phyloP scores from a whole-genome alignment of 768 basidiomycete species.

The Russula virescens region DNA sequence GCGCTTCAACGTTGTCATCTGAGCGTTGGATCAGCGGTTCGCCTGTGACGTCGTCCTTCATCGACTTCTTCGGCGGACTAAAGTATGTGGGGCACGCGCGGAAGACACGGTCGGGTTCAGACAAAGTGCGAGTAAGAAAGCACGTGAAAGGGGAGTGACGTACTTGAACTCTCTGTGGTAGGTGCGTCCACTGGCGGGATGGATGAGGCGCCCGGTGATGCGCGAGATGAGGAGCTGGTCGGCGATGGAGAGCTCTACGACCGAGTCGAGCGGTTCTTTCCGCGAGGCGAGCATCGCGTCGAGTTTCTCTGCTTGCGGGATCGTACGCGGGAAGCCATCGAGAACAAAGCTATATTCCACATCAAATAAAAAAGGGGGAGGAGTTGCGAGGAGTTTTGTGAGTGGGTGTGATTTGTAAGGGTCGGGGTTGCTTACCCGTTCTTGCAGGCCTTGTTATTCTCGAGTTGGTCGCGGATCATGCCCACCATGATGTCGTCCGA shows the following conservation, averaged over 20 bases:
- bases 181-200: conserved; percentile 80
- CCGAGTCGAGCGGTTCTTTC: conserved; percentile 88
- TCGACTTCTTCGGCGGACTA: conserved; percentile 96
- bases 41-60: conserved; percentile 89
- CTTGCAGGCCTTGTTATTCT: conserved; percentile 88
- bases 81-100: not conserved
- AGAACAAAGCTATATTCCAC: conserved; percentile 73
- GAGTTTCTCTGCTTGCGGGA: conserved; percentile 93
- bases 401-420: not conserved
- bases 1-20: conserved; percentile 95
- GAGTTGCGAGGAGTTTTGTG: no score
- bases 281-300: conserved; percentile 80
- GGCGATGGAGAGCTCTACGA: conserved; percentile 85
- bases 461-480: conserved; percentile 95
- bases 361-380: not conserved
- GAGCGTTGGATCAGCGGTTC: conserved; percentile 96
- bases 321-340: conserved; percentile 98
- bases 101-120: not conserved
- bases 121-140: not conserved
- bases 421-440: conserved; percentile 67
- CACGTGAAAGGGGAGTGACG: conserved; percentile 27
- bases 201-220: conserved; percentile 94
- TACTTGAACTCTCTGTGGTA: conserved; percentile 96
- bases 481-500: conserved; percentile 95
- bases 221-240: conserved; percentile 95